Base-by-base conservation (phyloP, 176 grass and related monocot species). In the Raddia distichophylla region DNA sequence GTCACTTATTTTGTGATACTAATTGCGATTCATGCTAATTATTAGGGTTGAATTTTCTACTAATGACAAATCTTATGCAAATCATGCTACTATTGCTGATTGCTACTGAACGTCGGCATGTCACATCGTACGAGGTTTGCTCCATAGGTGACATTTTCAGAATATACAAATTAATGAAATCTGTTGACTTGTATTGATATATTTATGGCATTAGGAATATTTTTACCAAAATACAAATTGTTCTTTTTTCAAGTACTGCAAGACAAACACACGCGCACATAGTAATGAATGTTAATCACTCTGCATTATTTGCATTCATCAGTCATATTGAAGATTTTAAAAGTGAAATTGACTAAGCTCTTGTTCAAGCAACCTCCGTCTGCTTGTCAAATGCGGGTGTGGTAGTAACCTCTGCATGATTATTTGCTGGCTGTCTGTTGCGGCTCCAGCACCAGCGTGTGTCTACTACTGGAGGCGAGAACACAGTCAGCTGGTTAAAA, bases 341-440 rank as follows among this genome's bases (percentile, higher is more conserved):
- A n/a, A n/a, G 37, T 73, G 15, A 40, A 73, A 54, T 60, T 0
- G 18, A 75, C 20, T 45, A 37, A 84, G 22, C 3, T 48, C 66
- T 69, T 69, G 12, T 49, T 50, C 20, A 49, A 53, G 68, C 40
- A 66, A 57, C 2, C 11, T 42, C 12, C 52, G 45, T 15, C 1
- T 73, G 19, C 15, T 75, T 80, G 80, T 86, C 42, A 35, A 5
- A 27, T 80, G 8, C 58, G 40, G 19, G 12, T 47, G 60, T 32
- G 20, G 0, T 27, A 10, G 43, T 62, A 58, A 8, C n/a, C 50
- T 59, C 61, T 80, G 8, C 11, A 14, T 63, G 46, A 52, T 74
- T 80, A 16, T 3, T 37, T 71, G n/a, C 35, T 65, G 10, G 37
- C 27, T 67, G 12, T 37, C 3, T 27, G 1, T 27, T 27, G 27